These are phyloP conservation scores for Chaetomium tenue DNA, from an alignment of 495 filamentous ascomycete genomes.

Conservation along the genomic window DNA sequence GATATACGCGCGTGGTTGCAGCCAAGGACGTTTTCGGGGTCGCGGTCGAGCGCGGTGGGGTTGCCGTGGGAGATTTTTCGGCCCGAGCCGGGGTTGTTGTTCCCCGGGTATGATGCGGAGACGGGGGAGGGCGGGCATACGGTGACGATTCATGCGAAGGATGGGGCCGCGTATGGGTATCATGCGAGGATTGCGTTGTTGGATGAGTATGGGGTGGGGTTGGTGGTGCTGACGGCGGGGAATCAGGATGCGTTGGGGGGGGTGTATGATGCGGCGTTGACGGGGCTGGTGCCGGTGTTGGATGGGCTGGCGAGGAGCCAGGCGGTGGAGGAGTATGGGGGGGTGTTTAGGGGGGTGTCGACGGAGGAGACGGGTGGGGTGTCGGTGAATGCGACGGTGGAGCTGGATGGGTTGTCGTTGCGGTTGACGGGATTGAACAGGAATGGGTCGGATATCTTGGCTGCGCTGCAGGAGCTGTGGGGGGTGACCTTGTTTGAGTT, in stretches of 20 bases:
- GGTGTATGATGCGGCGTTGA: slow-evolving; percentile 22
- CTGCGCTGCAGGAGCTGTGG: background rate
- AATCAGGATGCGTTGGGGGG: slow-evolving; percentile 13
- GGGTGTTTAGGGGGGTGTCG: background rate
- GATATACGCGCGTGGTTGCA: slow-evolving; percentile 28
- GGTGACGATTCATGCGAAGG: slow-evolving; percentile 28
- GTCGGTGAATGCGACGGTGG: background rate
- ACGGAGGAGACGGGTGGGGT: background rate
- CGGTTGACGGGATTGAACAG: slow-evolving; percentile 2
- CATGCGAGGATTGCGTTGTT: slow-evolving; percentile 25
- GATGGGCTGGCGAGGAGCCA: slow-evolving; percentile 38
- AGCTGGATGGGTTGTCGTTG: slow-evolving; percentile 1
- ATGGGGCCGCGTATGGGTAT: slow-evolving; percentile 30
- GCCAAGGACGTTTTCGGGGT: slow-evolving; percentile 24
- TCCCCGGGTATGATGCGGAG: slow-evolving; percentile 17
- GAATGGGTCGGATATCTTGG: slow-evolving; percentile 2
- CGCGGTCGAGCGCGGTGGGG: slow-evolving; percentile 21
- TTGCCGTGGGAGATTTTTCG: slow-evolving; percentile 35
- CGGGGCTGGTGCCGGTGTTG: slow-evolving; percentile 35
- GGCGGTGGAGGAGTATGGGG: slow-evolving; percentile 23
- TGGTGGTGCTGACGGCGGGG: slow-evolving; percentile 29
- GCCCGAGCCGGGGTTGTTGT: slow-evolving; percentile 19
- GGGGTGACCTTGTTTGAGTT: background rate
- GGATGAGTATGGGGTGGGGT: slow-evolving; percentile 31
- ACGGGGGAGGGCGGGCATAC: slow-evolving; percentile 19